Evolutionary conservation across 140 eudicot genomes (phyloP).

Genomic region (Cichorium intybus): DNA sequence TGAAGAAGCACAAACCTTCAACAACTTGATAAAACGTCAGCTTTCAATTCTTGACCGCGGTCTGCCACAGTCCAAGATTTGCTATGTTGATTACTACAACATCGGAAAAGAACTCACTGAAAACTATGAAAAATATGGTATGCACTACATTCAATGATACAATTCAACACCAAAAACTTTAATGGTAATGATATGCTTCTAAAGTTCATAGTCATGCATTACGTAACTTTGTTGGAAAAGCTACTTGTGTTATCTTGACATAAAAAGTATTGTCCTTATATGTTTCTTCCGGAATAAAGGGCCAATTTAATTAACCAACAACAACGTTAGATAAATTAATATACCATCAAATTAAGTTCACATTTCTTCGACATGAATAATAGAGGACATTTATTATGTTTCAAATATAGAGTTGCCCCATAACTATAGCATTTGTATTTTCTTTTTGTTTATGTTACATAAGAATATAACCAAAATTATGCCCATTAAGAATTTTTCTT

Average conservation of each 20-base stretch:
- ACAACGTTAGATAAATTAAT: too few species aligned
- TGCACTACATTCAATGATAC: neutral
- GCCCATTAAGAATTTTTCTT: neutral
- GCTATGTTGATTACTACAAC: conserved; percentile 24
- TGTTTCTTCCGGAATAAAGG: too few species aligned
- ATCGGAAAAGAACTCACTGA: conserved; percentile 13
- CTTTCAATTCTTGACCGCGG: conserved; percentile 11
- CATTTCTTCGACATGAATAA: too few species aligned
- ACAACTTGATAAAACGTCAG: conserved; percentile 24
- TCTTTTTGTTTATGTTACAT: neutral
- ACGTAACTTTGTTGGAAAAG: neutral
- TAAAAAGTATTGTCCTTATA: too few species aligned
- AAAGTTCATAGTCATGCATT: neutral
- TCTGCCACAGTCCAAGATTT: conserved; percentile 22
- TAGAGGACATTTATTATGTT: too few species aligned
- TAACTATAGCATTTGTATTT: neutral
- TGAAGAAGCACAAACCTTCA: conserved; percentile 29
- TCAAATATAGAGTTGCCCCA: neutral
- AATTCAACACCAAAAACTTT: neutral
- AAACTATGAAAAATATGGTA: conserved; percentile 29
- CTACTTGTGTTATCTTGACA: too few species aligned
- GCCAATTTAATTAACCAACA: too few species aligned
- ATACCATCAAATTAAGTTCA: too few species aligned
- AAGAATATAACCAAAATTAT: neutral
- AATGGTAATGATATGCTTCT: neutral